phyloP scores from a whole-genome alignment of 2,329 filamentous ascomycete genomes.

The Thyridium curvatum region DNA sequence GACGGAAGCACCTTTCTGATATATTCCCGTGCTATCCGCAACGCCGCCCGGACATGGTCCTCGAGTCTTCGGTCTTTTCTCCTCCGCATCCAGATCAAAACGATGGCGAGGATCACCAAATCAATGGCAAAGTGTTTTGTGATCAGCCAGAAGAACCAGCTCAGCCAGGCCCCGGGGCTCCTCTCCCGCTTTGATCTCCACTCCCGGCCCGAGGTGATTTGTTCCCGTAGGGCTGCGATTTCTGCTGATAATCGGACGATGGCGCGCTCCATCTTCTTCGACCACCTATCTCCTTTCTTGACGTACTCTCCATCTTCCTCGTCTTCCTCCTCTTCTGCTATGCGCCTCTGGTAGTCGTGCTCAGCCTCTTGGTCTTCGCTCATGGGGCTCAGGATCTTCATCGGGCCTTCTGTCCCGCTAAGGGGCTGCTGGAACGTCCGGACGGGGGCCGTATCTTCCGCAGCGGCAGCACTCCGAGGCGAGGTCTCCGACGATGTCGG shows the following conservation, averaged over 20 bases:
- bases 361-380: slow-evolving; percentile 73
- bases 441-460: slow-evolving; percentile 23
- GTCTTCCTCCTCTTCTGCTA: slow-evolving; percentile 32
- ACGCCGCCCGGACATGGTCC: slow-evolving; percentile 61
- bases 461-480: slow-evolving; percentile 32
- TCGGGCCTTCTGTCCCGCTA: slow-evolving; percentile 46
- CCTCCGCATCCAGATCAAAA: slow-evolving; percentile 67
- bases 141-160: slow-evolving; percentile 62
- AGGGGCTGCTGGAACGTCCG: slow-evolving; percentile 40
- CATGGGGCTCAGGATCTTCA: slow-evolving; percentile 76
- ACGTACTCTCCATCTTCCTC: slow-evolving; percentile 30
- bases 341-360: slow-evolving; percentile 39
- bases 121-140: slow-evolving; percentile 73
- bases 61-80: slow-evolving; percentile 67
- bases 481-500: slow-evolving; percentile 53
- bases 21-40: slow-evolving; percentile 54
- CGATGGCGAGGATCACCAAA: slow-evolving; percentile 54
- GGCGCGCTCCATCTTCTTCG: slow-evolving; percentile 74
- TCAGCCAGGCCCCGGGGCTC: slow-evolving; percentile 62
- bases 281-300: slow-evolving; percentile 57
- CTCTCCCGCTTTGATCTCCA: slow-evolving; percentile 61
- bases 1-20: slow-evolving; percentile 51
- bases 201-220: slow-evolving; percentile 72
- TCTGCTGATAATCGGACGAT: slow-evolving; percentile 88
- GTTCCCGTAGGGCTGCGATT: slow-evolving; percentile 84